Evolutionary conservation across 208 protist species (phyloP).

Genomic region (Polymyxa betae): DNA sequence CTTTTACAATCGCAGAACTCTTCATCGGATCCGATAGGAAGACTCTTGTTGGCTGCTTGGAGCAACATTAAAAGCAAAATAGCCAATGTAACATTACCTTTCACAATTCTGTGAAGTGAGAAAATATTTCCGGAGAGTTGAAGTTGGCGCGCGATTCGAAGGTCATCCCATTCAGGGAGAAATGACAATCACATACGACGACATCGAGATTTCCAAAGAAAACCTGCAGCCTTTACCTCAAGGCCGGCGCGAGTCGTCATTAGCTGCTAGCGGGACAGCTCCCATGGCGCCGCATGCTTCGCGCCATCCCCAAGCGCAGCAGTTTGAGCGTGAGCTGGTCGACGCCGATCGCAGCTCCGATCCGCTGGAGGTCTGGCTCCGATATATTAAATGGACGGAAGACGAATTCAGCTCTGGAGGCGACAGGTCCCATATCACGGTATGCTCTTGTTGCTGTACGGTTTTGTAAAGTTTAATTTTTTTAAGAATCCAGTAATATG

Average conservation of each 20-base stretch:
- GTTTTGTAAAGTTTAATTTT: too few relatives aligned
- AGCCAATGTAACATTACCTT: too few relatives aligned
- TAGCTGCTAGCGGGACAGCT: background rate
- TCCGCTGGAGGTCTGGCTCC: background rate
- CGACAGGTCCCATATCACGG: slow-evolving; percentile 25
- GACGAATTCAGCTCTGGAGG: slow-evolving; percentile 22
- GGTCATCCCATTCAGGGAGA: too few relatives aligned
- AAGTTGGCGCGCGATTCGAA: too few relatives aligned
- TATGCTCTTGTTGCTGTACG: background rate
- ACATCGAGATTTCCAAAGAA: slow-evolving; percentile 31
- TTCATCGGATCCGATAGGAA: too few relatives aligned
- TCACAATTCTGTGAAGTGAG: too few relatives aligned
- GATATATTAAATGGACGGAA: slow-evolving; percentile 53
- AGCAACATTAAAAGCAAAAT: too few relatives aligned
- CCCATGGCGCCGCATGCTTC: background rate
- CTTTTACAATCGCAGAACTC: too few relatives aligned
- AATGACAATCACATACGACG: too few relatives aligned
- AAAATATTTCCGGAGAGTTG: too few relatives aligned
- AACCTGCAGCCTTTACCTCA: background rate
- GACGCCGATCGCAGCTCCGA: background rate
- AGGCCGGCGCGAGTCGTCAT: background rate
- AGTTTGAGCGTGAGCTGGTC: slow-evolving; percentile 6
- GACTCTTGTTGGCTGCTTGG: too few relatives aligned
- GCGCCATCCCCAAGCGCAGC: background rate
- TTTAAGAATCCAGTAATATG: too few relatives aligned